Evolutionary conservation across 805 yeast genomes (phyloP).

Genomic region (Nakazawaea anatomiae): DNA sequence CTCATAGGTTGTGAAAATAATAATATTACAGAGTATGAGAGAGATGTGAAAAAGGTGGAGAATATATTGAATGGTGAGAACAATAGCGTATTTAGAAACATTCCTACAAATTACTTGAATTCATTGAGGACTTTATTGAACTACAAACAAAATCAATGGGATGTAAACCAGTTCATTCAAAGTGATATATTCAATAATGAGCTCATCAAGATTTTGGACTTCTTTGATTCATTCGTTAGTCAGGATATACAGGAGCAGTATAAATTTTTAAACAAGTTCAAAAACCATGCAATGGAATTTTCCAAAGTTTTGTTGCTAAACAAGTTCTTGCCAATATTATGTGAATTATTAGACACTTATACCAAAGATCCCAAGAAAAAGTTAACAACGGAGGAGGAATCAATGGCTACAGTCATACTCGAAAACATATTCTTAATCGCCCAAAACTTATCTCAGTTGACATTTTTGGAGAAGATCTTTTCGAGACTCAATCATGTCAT

Average conservation of each 20-base stretch:
- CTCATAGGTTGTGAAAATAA: conserved; percentile 37
- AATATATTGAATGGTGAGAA: conserved; percentile 29
- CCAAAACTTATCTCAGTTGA: conserved; percentile 59
- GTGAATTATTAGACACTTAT: conserved; percentile 40
- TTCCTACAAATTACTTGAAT: conserved; percentile 52
- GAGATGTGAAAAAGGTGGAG: conserved; percentile 35
- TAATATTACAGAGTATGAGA: conserved; percentile 55
- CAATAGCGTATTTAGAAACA: conserved; percentile 44
- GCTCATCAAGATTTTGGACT: conserved; percentile 70
- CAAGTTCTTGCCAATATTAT: conserved; percentile 68
- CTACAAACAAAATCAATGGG: conserved; percentile 52
- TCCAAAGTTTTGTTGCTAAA: conserved; percentile 54
- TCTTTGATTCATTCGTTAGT: conserved; percentile 78
- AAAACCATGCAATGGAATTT: conserved; percentile 46
- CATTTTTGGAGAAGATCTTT: conserved; percentile 68
- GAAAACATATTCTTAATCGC: conserved; percentile 61
- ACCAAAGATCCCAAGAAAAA: conserved; percentile 23
- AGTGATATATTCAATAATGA: conserved; percentile 79
- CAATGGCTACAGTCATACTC: conserved; percentile 40
- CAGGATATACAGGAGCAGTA: conserved; percentile 61
- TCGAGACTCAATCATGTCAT: conserved; percentile 32
- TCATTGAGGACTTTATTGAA: conserved; percentile 46
- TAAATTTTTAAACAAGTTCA: conserved; percentile 61
- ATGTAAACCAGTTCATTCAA: conserved; percentile 63
- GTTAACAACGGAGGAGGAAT: conserved; percentile 23